Evolutionary conservation across 2,329 filamentous ascomycete genomes (phyloP), one percentile per base, ranked within the genome.

Genomic region (Aspergillus sp.): DNA sequence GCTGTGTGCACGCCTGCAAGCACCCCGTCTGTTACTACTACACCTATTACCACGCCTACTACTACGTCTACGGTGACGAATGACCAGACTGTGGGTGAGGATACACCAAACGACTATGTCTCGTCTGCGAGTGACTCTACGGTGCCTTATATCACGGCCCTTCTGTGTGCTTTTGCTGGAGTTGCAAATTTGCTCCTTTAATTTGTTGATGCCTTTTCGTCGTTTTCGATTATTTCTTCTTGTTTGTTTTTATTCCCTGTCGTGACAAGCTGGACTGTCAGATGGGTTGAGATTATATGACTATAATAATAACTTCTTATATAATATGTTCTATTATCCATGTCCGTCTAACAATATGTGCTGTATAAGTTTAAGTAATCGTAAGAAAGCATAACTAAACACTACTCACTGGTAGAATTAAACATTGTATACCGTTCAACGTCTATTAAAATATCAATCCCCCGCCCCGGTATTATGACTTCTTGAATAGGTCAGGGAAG

Each of bases 401-500:
- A 37, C 15, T 12, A 7, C 15, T 12, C 40, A 17, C 19, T 21
- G 40, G 17, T 40, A 50, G 11, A 19, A 27, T 40, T n/a, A 48
- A 37, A 9, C 31, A 35, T 48, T 19, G 31, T 14, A 12, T 7
- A 37, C 7, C 15, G 31, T 21, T 19, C 23, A 37, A 19, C 23
- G n/a, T 37, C 9, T 21, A 48, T 23, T 46, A 21, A 25, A 15
- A 6, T 27, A 35, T 27, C n/a, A 19, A 19, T 11, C 14, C 8
- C 3, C 33, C n/a, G 15, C 33, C 8, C 40, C 17, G 9, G 8
- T 21, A 23, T 6, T 45, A 48, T 50, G 19, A 54, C 25, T 48
- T 49, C 73, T 90, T 95, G 81, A 99, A 97, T 61, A 96, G 86
- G 57, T 96, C 87, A 0, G 95, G 92, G 64, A 93, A 98, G 11